Evolutionary conservation across 345 rosid species (phyloP).

Genomic region (Populus tremula): DNA sequence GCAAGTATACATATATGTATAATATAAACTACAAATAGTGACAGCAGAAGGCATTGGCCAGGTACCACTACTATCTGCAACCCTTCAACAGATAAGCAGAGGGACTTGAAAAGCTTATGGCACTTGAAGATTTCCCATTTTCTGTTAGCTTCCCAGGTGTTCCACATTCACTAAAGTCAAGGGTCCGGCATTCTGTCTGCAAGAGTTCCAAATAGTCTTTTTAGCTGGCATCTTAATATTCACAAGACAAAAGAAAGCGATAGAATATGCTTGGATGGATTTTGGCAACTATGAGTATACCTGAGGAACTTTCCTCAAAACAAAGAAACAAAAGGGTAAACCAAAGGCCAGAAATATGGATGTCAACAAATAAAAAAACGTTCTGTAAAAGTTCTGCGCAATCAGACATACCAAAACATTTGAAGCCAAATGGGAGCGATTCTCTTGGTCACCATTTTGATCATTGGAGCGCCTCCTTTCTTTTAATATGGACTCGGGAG

Average conservation of each 20-base stretch:
- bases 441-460: constrained; percentile 44
- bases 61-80: constrained; percentile 64
- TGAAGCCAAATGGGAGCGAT: constrained; percentile 44
- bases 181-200: constrained; percentile 81
- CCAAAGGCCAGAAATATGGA: too few species aligned
- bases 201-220: neutral
- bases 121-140: constrained; percentile 39
- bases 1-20: constrained; percentile 3
- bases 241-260: neutral
- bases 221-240: constrained; percentile 1
- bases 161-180: constrained; percentile 93
- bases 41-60: constrained; percentile 15
- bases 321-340: too few species aligned
- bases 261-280: neutral
- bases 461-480: constrained; percentile 35
- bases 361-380: neutral
- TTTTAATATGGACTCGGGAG: constrained; percentile 54
- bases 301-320: too few species aligned
- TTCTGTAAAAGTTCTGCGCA: neutral
- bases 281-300: neutral
- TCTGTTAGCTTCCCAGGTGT: constrained; percentile 65
- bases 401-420: constrained; percentile 36
- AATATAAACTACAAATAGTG: constrained; percentile 20
- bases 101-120: constrained; percentile 52
- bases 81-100: constrained; percentile 78